A percentile compares a stretch with the other conserved stretches of the same genome.
phyloP scores from a whole-genome alignment of 192 early-diverging fungal genomes.

The Coemansia sp. region DNA sequence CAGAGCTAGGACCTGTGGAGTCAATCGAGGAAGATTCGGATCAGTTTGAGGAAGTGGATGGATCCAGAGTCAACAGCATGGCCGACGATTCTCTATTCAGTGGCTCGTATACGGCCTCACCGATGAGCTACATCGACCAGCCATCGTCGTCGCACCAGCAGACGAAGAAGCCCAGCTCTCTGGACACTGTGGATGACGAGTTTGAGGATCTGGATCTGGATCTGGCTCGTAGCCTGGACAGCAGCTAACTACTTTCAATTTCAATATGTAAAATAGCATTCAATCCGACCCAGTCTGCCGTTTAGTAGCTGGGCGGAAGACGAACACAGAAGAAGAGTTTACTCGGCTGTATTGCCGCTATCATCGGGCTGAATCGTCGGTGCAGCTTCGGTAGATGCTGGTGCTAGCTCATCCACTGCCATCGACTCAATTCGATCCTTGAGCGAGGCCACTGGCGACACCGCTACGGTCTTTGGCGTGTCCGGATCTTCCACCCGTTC shows the following conservation, averaged over 20 bases:
- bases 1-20: conserved; percentile 5
- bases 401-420: conserved; percentile 23
- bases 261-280: background rate
- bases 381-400: background rate
- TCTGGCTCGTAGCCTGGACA: conserved; percentile 26
- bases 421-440: conserved; percentile 41
- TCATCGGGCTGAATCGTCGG: background rate
- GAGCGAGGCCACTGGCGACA: conserved; percentile 30
- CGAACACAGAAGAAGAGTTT: background rate
- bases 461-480: conserved; percentile 25
- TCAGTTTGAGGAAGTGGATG: conserved; percentile 39
- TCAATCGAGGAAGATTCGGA: conserved; percentile 28
- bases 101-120: conserved; percentile 16
- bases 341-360: background rate
- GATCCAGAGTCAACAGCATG: conserved; percentile 1
- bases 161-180: background rate
- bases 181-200: conserved; percentile 13
- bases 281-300: background rate
- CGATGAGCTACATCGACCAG: conserved; percentile 5
- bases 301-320: background rate
- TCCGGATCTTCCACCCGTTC: conserved; percentile 1
- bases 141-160: conserved; percentile 1
- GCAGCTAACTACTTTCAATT: conserved; percentile 6
- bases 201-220: conserved; percentile 47
- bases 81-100: conserved; percentile 34